These are phyloP conservation scores for Scedosporium apiospermum DNA, from an alignment of 2,329 filamentous ascomycete species.

Conservation along the genomic window DNA sequence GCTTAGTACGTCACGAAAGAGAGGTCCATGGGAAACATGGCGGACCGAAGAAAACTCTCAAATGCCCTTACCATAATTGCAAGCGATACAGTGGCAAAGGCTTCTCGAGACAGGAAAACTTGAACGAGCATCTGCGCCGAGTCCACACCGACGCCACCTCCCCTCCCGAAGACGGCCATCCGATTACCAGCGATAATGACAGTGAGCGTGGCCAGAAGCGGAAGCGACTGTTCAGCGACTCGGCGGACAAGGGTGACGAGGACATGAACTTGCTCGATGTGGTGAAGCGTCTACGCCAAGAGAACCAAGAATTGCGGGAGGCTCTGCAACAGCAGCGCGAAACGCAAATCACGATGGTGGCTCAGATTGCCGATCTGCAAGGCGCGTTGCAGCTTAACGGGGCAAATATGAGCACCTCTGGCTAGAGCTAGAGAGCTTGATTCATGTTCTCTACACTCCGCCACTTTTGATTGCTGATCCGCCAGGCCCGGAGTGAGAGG, in stretches of 20 bases:
- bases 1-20: constrained; percentile 78
- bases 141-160: constrained; percentile 56
- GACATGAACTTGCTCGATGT: neutral
- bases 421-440: neutral
- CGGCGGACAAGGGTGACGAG: constrained; percentile 3
- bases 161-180: constrained; percentile 17
- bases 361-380: constrained; percentile 37
- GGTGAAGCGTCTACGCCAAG: constrained; percentile 54
- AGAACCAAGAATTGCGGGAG: constrained; percentile 50
- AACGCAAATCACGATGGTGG: constrained; percentile 31
- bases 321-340: constrained; percentile 37
- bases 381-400: constrained; percentile 25
- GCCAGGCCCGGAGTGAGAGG: no score
- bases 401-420: constrained; percentile 1
- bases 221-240: constrained; percentile 25
- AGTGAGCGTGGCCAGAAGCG: constrained; percentile 39
- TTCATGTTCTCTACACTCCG: no score
- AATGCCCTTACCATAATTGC: constrained; percentile 79
- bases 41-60: constrained; percentile 76
- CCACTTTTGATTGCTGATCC: neutral
- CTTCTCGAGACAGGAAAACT: constrained; percentile 87
- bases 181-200: constrained; percentile 35
- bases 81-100: constrained; percentile 82
- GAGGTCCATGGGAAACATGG: constrained; percentile 90
- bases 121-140: constrained; percentile 84